These are phyloP conservation scores for Colletotrichum karsti DNA, from an alignment of 2,329 filamentous ascomycete species.

Conservation along the genomic window DNA sequence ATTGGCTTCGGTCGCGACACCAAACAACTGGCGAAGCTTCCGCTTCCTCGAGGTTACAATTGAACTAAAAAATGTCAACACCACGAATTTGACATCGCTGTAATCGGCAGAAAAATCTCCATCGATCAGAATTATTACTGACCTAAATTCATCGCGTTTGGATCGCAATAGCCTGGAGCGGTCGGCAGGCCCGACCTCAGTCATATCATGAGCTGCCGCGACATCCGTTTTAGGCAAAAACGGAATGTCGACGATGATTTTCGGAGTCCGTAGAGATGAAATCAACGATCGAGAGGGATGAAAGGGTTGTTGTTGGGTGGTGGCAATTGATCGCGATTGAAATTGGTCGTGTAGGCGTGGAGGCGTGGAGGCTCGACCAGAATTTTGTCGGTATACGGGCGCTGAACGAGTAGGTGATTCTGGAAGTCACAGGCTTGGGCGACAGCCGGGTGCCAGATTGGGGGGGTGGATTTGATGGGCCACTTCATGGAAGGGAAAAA, in stretches of 20 bases:
- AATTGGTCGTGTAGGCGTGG: conserved; percentile 29
- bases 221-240: conserved; percentile 76
- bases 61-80: conserved; percentile 64
- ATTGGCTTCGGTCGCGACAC: conserved; percentile 76
- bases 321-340: conserved; percentile 33
- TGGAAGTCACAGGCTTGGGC: conserved; percentile 25
- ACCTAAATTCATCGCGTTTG: conserved; percentile 71
- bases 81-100: conserved; percentile 50
- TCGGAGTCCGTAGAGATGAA: conserved; percentile 44
- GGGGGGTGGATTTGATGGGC: conserved; percentile 22
- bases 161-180: conserved; percentile 72
- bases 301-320: conserved; percentile 27
- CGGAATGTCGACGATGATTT: conserved; percentile 52
- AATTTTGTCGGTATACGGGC: conserved; percentile 29
- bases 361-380: conserved; percentile 30
- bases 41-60: conserved; percentile 87
- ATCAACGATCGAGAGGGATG: conserved; percentile 30
- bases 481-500: conserved; percentile 29
- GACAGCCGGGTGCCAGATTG: conserved; percentile 27
- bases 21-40: conserved; percentile 88
- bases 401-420: conserved; percentile 26
- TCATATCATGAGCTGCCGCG: conserved; percentile 74
- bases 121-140: conserved; percentile 50
- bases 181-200: conserved; percentile 74
- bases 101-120: conserved; percentile 60